Evolutionary conservation across 306 rosid species (phyloP), one percentile per base, ranked within the genome.

Genomic region (Phaseolus lunatus): DNA sequence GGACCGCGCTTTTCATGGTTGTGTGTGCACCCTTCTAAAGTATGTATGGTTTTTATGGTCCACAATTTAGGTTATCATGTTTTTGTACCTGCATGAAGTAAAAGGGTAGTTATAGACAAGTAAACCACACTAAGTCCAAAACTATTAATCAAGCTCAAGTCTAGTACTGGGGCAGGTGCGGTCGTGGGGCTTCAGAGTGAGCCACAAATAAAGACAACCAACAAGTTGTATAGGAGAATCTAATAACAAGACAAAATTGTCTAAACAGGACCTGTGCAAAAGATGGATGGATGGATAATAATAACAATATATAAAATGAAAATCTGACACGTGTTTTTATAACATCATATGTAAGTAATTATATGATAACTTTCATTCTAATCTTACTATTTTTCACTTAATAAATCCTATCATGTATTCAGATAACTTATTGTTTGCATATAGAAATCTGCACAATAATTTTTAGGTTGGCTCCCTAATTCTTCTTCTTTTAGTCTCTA

Each of bases 1-100:
- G 80, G 84, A 56, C 66, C 73, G 49, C 33, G 29, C 20, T 73
- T 53, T 67, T 67, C 68, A 18, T 53, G 67, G 59, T 43, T 65
- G 8, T 44, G 24, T 66, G 20, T 29, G 23, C n/a, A 54, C 24
- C 66, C 52, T 22, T 4, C 61, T 5, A 12, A 61, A 31, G 14
- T 15, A 0, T 61, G 19, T 15, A 0, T 62, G 63, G 48, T 49
- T 75, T 56, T 47, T 76, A 64, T 15, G 59, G 53, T 48, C 73
- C 70, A 45, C 35, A 12, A 54, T 4, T 23, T 23, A 19, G 70
- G 58, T 39, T 69, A 8, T 12, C 72, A 54, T 31, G 39, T 19
- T 56, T 45, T 73, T 29, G 63, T 66, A 16, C 67, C 44, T n/a
- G 39, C 39, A 41, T 64, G n/a, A 7, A 72, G 29, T 37, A 49